Conservation (phyloP, 2,329 filamentous ascomycete genomes). For the Cercospora beticola region DNA sequence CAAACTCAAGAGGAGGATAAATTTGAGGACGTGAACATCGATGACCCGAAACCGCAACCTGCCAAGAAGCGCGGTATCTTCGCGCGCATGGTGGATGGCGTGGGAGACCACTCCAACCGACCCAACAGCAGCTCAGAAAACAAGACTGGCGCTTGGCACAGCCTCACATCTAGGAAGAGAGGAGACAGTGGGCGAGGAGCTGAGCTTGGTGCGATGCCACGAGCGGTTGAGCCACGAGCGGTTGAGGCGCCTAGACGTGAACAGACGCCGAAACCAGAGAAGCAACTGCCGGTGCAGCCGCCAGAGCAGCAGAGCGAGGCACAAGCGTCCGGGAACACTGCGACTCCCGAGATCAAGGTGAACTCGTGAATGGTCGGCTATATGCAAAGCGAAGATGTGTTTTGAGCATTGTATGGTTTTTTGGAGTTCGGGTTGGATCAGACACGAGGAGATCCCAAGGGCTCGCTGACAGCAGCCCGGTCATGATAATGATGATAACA, state of each 20-base stretch:
- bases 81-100: conserved; percentile 69
- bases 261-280: conserved; percentile 32
- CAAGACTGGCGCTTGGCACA: conserved; percentile 40
- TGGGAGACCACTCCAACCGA: conserved; percentile 36
- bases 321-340: conserved; percentile 24
- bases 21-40: conserved; percentile 90
- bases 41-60: conserved; percentile 64
- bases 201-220: conserved; percentile 64
- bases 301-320: conserved; percentile 13
- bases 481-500: conserved; percentile 2
- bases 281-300: conserved; percentile 12
- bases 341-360: conserved; percentile 27
- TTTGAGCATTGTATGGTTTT: not conserved
- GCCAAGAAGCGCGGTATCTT: conserved; percentile 77
- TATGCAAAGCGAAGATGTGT: not conserved
- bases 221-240: conserved; percentile 8
- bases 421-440: conserved; percentile 1
- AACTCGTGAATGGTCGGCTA: conserved; percentile 25
- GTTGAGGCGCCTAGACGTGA: conserved; percentile 46
- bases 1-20: conserved; percentile 47
- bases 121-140: conserved; percentile 19
- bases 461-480: not conserved
- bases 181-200: conserved; percentile 68
- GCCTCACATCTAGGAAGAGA: conserved; percentile 68
- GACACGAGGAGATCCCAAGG: not conserved